Base-by-base conservation (phyloP, 2,329 filamentous ascomycete species). In the Aspergillus pseudoviridinutans region DNA sequence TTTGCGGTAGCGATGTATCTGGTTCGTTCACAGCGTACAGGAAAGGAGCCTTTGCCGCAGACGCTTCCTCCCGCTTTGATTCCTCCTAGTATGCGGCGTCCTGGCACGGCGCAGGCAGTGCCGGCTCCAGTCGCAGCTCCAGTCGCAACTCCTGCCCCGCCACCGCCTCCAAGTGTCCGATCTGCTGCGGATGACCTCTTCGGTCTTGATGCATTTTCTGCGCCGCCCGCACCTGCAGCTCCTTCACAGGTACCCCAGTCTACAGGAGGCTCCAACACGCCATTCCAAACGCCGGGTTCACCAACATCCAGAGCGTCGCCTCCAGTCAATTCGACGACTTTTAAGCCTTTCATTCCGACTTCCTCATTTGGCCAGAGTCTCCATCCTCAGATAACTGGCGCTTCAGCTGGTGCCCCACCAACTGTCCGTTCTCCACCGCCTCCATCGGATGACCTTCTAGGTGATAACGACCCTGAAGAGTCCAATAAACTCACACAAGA, bases 1-100 rank as follows among this genome's bases (percentile, higher is more conserved):
- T 99, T 99, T 71, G 92, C 94, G 0, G 92, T 99, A 50, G 93
- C 94, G 54, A 97, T 99, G 92, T 95, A 95, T 71, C 81, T 99
- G 52, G 97, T 99, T 66, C 86, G 92, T 60, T 90, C 96, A 72
- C 92, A 97, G 72, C 84, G 92, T 54, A 89, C 84, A 62, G 88
- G 87, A 61, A 85, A 86, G 57, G 85, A 87, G 56, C 79, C 84
- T 28, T 75, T 97, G 32, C 94, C 94, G 2, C 80, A 87, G 24
- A 82, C 85, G n/a, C 78, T 99, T 46, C 92, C 93, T 9, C 80
- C 87, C 0, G 92, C 88, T 64, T 79, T 97, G 42, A 83, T 97
- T 29, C 94, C 94, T 12, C 94, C 93, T 3, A 91, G 87, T 70
- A 85, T 97, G 83, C 89, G 94, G 54, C 74, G 78, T 72, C 74